Evolutionary conservation across 1,139 yeast species (phyloP).

Genomic region (Kazachstania sp.): DNA sequence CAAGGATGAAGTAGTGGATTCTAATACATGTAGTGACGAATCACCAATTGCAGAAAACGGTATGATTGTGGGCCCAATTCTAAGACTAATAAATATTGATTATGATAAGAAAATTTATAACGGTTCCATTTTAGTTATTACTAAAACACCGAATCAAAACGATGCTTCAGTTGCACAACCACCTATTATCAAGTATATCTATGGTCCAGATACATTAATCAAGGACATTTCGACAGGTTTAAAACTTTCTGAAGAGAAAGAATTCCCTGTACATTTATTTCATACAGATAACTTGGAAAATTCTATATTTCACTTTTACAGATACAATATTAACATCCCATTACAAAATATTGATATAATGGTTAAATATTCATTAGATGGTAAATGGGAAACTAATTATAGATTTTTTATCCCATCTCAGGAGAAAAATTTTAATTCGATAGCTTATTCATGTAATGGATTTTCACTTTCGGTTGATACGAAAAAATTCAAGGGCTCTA

Average conservation of each 20-base stretch:
- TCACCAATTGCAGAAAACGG: constrained; percentile 20
- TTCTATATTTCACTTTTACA: constrained; percentile 47
- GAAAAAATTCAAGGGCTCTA: constrained; percentile 53
- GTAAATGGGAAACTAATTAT: constrained; percentile 34
- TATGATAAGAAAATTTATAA: constrained; percentile 44
- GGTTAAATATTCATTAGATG: constrained; percentile 52
- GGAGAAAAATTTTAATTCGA: constrained; percentile 47
- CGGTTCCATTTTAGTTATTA: constrained; percentile 46
- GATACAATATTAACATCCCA: constrained; percentile 48
- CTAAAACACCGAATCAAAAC: constrained; percentile 25
- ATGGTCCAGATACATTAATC: constrained; percentile 21
- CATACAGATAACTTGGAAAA: constrained; percentile 32
- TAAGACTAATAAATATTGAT: constrained; percentile 55
- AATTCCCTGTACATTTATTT: constrained; percentile 39
- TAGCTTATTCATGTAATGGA: constrained; percentile 89
- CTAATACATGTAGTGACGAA: constrained; percentile 16
- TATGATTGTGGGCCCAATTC: constrained; percentile 61
- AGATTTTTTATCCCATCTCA: constrained; percentile 28
- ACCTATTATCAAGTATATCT: constrained; percentile 23
- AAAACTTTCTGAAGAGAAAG: constrained; percentile 32
- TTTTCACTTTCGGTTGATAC: constrained; percentile 72
- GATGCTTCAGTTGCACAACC: constrained; percentile 3
- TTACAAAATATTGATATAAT: constrained; percentile 46
- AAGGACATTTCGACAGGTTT: background rate
- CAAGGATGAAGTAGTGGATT: constrained; percentile 14